Evolutionary conservation across 2,329 filamentous ascomycete genomes (phyloP), one percentile per base, ranked within the genome.

Genomic region (Triangularia setosa): DNA sequence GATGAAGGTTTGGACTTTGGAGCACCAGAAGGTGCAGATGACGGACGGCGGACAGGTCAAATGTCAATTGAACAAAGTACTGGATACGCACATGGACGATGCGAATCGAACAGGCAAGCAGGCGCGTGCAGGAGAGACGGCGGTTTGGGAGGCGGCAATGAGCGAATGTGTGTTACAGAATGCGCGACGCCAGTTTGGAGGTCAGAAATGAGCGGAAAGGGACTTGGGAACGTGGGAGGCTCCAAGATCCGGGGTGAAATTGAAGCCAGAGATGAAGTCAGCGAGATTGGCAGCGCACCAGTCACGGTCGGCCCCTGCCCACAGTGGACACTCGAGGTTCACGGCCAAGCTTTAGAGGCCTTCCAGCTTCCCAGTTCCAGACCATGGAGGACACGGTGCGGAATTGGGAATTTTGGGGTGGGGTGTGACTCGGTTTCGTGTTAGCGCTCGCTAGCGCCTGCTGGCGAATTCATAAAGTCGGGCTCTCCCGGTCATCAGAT

Each of bases 201-300:
- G 60, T 53, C 58, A 66, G 57, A 61, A 70, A 67, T 33, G 64
- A 69, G 48, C 33, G 65, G 60, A 63, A n/a, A 61, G 65, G 58
- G 40, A 55, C 56, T 60, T 30, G 57, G 58, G 60, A 58, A 64
- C 24, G 61, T 27, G 55, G 35, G 54, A 64, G 52, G 24, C 58
- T 27, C 25, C 61, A 67, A 25, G 58, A 27, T 58, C 60, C 64
- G 65, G 58, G 64, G 65, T 58, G 65, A 66, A 69, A 70, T 65
- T 67, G 65, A 67, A 63, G 69, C 54, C 68, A 68, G 68, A 71
- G 68, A 71, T 71, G 69, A 71, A 69, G 68, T 71, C 69, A 70
- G 65, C 58, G 58, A 64, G 59, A 66, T 64, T 68, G 52, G 60
- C 30, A 62, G 59, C 63, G 64, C 67, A 61, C 64, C 65, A 64